Percentiles rank a stretch among this genome's conserved stretches.
phyloP scores from a whole-genome alignment of 2,329 filamentous ascomycete genomes.

The Penicillium sp. region DNA sequence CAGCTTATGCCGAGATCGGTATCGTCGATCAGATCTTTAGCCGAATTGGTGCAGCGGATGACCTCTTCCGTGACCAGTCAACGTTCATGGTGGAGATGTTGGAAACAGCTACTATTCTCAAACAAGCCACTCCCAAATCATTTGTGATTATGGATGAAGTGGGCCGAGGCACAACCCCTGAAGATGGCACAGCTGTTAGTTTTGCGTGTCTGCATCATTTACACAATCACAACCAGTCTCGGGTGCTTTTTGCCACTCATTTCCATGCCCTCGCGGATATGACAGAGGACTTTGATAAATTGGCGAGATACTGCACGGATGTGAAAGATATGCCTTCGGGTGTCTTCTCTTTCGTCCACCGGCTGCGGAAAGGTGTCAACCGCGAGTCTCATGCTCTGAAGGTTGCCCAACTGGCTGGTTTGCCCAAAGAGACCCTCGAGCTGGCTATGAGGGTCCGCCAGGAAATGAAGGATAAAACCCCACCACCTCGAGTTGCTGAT shows the following conservation, averaged over 20 bases:
- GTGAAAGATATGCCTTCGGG: conserved; percentile 71
- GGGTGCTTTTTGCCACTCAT: conserved; percentile 90
- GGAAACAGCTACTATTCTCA: conserved; percentile 87
- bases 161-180: conserved; percentile 87
- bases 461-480: conserved; percentile 17
- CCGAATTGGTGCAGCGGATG: conserved; percentile 89
- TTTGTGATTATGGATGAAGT: conserved; percentile 99
- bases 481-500: background rate
- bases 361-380: conserved; percentile 77
- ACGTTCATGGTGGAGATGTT: conserved; percentile 99
- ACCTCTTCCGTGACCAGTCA: conserved; percentile 89
- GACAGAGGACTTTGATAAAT: conserved; percentile 56
- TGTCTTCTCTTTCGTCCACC: conserved; percentile 81
- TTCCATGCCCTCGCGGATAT: conserved; percentile 84
- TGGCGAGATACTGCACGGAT: conserved; percentile 86
- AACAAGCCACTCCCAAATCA: conserved; percentile 75
- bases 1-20: conserved; percentile 78
- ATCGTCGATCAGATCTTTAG: conserved; percentile 96
- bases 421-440: conserved; percentile 70
- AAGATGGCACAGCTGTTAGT: conserved; percentile 85
- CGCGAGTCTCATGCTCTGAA: conserved; percentile 87
- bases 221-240: conserved; percentile 71
- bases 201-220: conserved; percentile 87
- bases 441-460: conserved; percentile 63
- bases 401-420: conserved; percentile 81